Evolutionary conservation across 371 early-diverging fungal genomes (phyloP).

Genomic region (Chytridium lagenaria): DNA sequence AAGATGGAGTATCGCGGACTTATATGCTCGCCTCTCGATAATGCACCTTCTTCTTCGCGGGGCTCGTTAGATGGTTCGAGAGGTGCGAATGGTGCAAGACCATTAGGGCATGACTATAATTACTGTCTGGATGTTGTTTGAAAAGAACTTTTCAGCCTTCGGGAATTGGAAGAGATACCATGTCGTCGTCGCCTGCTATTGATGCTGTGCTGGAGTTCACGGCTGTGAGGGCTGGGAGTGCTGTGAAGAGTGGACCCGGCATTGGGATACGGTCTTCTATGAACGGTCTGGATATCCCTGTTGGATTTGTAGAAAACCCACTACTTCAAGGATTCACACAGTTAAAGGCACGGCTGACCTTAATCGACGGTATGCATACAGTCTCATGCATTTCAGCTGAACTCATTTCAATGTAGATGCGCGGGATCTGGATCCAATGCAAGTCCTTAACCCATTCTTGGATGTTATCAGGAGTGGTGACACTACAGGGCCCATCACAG

Average conservation of each 20-base stretch:
- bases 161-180: background rate
- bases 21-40: background rate
- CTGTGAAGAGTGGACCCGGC: slow-evolving; percentile 45
- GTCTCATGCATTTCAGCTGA: background rate
- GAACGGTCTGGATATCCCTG: background rate
- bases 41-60: background rate
- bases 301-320: slow-evolving; percentile 64
- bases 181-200: slow-evolving; percentile 19
- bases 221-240: slow-evolving; percentile 7
- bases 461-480: slow-evolving; percentile 89
- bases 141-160: background rate
- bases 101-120: slow-evolving; percentile 29
- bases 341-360: slow-evolving; percentile 68
- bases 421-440: slow-evolving; percentile 72
- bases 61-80: background rate
- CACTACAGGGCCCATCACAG: slow-evolving; percentile 94
- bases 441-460: slow-evolving; percentile 87
- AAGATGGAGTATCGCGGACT: slow-evolving; percentile 63
- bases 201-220: slow-evolving; percentile 41
- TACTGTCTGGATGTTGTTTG: slow-evolving; percentile 38
- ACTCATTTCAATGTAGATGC: slow-evolving; percentile 40
- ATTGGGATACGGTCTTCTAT: background rate
- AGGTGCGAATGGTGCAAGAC: background rate
- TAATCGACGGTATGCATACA: slow-evolving; percentile 59
- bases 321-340: slow-evolving; percentile 74